Evolutionary conservation across 176 grass and related monocot genomes (phyloP), one percentile per base, ranked within the genome.

Genomic region (Rhipidocladum racemiflorum): DNA sequence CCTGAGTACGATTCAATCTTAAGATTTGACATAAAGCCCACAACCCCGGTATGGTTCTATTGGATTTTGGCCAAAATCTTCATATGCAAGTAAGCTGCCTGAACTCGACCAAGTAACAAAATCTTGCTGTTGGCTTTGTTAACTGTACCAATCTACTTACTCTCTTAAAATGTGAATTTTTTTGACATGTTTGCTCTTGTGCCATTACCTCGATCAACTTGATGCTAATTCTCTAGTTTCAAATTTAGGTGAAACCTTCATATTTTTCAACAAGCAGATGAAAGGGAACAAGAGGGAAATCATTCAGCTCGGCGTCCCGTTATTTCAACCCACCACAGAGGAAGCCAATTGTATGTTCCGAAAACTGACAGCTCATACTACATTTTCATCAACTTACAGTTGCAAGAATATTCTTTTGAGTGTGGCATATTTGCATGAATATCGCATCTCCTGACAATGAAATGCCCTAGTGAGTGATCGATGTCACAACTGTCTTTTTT

Each of bases 211-310:
- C 40, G 42, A 28, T 49, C 42, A 50, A 25, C 84, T 67, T 32
- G 46, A 42, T 71, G 48, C 49, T 86, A 78, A 90, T 77, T 59
- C 16, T 89, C 48, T 72, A 78, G 51, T 48, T 84, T 64, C 28
- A 64, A 29, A 69, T 88, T 69, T 78, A 99, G 97, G 97, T 68
- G 97, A 99, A 50, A 96, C 97, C 21, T 99, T 93, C 81, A 99
- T 99, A 89, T 93, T 91, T 80, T 99, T 99, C 85, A 99, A 99
- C 86, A 99, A 96, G 80, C 84, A 99, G 69, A 93, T 95, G 55
- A 99, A 99, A 77, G 93, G 97, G 80, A 93, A 99, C 83, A 99
- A 96, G 77, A 95, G 93, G 70, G 97, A 99, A 87, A 93, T 99
- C 55, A 91, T 99, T 90, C 97, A 99, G 87, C 89, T 99, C 0